A percentile compares a stretch with the other conserved stretches of the same genome.
phyloP scores from a whole-genome alignment of 2,329 filamentous ascomycete genomes.

The Xylaria sp. region DNA sequence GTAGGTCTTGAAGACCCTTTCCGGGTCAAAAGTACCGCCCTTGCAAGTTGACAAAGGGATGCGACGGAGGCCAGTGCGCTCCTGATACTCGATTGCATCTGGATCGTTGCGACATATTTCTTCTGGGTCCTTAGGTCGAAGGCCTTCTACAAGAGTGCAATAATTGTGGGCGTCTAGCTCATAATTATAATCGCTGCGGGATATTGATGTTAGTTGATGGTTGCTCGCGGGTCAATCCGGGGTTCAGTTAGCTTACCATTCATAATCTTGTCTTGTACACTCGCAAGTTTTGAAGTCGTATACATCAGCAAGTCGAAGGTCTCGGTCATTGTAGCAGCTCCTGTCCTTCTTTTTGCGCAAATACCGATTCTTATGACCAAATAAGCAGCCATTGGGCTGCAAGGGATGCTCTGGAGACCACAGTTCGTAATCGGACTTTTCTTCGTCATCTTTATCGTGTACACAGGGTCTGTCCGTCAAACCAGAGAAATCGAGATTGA shows the following conservation, averaged over 20 bases:
- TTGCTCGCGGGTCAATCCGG: constrained; percentile 16
- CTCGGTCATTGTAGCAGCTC: constrained; percentile 84
- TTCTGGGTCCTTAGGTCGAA: constrained; percentile 65
- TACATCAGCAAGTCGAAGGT: constrained; percentile 68
- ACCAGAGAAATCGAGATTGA: constrained; percentile 91
- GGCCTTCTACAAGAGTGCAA: constrained; percentile 80
- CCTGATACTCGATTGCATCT: constrained; percentile 80
- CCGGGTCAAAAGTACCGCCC: constrained; percentile 75
- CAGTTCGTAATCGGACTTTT: constrained; percentile 78
- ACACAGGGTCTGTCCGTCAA: constrained; percentile 79
- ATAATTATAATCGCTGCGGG: constrained; percentile 87
- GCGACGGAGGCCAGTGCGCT: constrained; percentile 87
- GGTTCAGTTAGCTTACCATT: constrained; percentile 74
- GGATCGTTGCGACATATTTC: constrained; percentile 70
- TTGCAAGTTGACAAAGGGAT: constrained; percentile 90
- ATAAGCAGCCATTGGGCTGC: constrained; percentile 83
- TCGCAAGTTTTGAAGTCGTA: constrained; percentile 82
- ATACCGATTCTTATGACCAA: constrained; percentile 90
- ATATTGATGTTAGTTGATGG: constrained; percentile 43
- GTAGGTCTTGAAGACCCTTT: constrained; percentile 70
- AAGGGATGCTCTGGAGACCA: constrained; percentile 90
- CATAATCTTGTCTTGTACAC: constrained; percentile 87
- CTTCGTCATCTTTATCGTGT: constrained; percentile 67
- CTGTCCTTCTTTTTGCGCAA: constrained; percentile 86
- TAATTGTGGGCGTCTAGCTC: constrained; percentile 80